phyloP scores from a whole-genome alignment of 2,329 filamentous ascomycete species.

The Chrysoporthe deuterocubensis region DNA sequence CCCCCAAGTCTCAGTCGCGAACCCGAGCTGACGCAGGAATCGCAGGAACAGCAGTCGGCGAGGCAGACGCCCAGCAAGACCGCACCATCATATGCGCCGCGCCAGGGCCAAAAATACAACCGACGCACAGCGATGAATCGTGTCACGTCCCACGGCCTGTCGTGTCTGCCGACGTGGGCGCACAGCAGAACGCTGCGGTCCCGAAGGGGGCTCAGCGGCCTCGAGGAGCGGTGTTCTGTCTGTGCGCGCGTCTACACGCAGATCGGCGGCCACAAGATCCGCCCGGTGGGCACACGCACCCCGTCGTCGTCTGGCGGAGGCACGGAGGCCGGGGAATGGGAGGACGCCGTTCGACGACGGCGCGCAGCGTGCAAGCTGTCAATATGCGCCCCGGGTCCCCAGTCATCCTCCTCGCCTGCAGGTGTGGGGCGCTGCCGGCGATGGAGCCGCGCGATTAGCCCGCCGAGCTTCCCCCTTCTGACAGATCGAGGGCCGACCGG shows the following conservation, averaged over 20 bases:
- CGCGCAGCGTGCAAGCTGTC: background rate
- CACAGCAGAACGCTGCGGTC: background rate
- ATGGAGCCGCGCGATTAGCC: conserved; percentile 14
- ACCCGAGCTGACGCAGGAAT: background rate
- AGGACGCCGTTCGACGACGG: background rate
- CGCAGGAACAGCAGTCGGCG: background rate
- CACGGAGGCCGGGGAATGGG: background rate
- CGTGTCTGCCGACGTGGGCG: conserved; percentile 1
- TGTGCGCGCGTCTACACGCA: background rate
- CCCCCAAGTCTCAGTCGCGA: background rate
- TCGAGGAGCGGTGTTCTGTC: background rate
- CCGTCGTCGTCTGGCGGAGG: background rate
- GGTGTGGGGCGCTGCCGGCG: background rate
- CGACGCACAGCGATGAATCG: background rate
- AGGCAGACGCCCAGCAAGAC: too few species aligned
- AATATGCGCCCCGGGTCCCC: background rate
- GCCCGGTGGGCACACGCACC: background rate
- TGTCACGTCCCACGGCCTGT: conserved; percentile 7
- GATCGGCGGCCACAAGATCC: background rate
- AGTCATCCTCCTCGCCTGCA: background rate
- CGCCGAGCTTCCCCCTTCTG: background rate
- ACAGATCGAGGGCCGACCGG: background rate
- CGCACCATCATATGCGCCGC: background rate
- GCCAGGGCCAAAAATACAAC: background rate
- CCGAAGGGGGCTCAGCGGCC: background rate